phyloP scores from a whole-genome alignment of 2,329 filamentous ascomycete genomes.

The Calonectria pseudoturangicola region DNA sequence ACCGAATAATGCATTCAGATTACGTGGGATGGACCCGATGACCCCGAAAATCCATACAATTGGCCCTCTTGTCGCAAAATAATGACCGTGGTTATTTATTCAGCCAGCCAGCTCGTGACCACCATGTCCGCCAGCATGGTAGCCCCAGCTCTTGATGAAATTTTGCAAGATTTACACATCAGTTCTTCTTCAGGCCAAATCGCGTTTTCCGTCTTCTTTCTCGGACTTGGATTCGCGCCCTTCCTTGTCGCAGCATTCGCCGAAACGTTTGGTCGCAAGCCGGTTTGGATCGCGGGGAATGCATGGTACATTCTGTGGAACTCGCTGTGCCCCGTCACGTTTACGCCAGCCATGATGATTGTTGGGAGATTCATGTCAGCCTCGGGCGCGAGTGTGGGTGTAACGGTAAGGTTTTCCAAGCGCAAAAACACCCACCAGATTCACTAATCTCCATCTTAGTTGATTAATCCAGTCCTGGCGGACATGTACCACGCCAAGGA shows the following conservation, averaged over 20 bases:
- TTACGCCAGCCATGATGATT: slow-evolving; percentile 57
- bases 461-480: slow-evolving; percentile 59
- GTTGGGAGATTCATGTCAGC: slow-evolving; percentile 50
- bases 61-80: slow-evolving; percentile 67
- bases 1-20: background rate
- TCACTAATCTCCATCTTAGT: slow-evolving; percentile 43
- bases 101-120: slow-evolving; percentile 59
- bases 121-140: slow-evolving; percentile 62
- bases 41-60: slow-evolving; percentile 78
- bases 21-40: slow-evolving; percentile 72
- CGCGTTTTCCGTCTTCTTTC: slow-evolving; percentile 59
- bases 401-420: slow-evolving; percentile 50
- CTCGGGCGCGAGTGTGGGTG: slow-evolving; percentile 55
- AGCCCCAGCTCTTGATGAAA: slow-evolving; percentile 59
- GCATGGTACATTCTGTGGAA: slow-evolving; percentile 62
- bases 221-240: slow-evolving; percentile 59
- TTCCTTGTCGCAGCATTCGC: slow-evolving; percentile 59
- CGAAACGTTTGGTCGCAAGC: slow-evolving; percentile 59
- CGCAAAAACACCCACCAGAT: no score
- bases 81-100: slow-evolving; percentile 56
- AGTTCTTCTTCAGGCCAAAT: slow-evolving; percentile 53
- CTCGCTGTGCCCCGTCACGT: slow-evolving; percentile 57
- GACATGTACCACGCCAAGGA: slow-evolving; percentile 61
- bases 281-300: slow-evolving; percentile 58
- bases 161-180: slow-evolving; percentile 57